These are phyloP conservation scores for Huntiella bhutanensis DNA, from an alignment of 2,329 filamentous ascomycete species.

Conservation along the genomic window DNA sequence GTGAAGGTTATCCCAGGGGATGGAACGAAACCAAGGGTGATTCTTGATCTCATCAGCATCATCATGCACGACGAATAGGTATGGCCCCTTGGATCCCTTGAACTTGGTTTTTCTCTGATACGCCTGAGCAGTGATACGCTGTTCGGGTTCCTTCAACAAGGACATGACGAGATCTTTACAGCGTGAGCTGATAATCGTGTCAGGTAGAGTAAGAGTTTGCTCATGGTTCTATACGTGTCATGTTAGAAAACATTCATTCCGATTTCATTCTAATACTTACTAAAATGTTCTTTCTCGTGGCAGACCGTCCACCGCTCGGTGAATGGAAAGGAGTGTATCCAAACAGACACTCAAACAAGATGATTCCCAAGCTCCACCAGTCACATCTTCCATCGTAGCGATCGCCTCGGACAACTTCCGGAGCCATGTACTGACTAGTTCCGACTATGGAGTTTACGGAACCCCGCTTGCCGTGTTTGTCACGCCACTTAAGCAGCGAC, in stretches of 20 bases:
- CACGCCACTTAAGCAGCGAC: conserved; percentile 47
- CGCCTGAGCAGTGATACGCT: conserved; percentile 54
- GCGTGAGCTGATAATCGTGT: conserved; percentile 42
- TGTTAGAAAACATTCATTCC: neutral
- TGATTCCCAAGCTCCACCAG: conserved; percentile 92
- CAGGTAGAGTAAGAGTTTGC: conserved; percentile 51
- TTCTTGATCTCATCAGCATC: conserved; percentile 79
- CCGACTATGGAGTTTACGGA: conserved; percentile 76
- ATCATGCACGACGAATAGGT: conserved; percentile 46
- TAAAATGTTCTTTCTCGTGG: conserved; percentile 73
- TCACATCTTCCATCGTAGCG: conserved; percentile 85
- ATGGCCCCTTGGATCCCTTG: conserved; percentile 14
- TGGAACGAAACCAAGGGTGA: conserved; percentile 67
- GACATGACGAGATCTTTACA: conserved; percentile 61
- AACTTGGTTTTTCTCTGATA: conserved; percentile 47
- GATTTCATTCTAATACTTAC: conserved; percentile 25
- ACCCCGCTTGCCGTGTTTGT: conserved; percentile 47
- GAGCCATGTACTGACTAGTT: conserved; percentile 96
- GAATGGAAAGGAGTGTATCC: conserved; percentile 79
- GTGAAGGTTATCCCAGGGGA: conserved; percentile 63
- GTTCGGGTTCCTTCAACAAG: conserved; percentile 55
- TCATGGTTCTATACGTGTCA: conserved; percentile 41
- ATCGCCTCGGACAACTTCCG: conserved; percentile 69
- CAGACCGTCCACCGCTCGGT: conserved; percentile 48
- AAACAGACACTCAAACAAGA: conserved; percentile 86